Percentiles rank a stretch among this genome's conserved stretches.
Conservation (phyloP, 1,284 basidiomycete species). For the Leccinum laetum region DNA sequence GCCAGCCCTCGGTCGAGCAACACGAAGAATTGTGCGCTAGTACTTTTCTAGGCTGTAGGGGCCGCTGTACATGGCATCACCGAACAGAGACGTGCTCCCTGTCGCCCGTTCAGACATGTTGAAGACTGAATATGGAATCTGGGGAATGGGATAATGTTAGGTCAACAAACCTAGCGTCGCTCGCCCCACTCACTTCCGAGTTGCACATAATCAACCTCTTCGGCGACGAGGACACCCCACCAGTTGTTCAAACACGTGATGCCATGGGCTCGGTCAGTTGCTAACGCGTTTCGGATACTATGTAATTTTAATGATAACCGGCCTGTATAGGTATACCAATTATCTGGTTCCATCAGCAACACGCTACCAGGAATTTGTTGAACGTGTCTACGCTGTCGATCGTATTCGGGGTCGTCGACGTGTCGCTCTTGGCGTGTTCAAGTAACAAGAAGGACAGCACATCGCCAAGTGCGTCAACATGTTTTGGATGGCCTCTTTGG, state of each 20-base stretch:
- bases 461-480: slow-evolving; percentile 46
- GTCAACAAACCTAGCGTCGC: too few species aligned
- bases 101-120: too few species aligned
- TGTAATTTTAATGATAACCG: slow-evolving; percentile 4
- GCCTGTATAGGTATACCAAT: slow-evolving; percentile 39
- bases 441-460: slow-evolving; percentile 21
- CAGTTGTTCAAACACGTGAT: too few species aligned
- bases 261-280: slow-evolving; percentile 36
- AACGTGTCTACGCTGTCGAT: slow-evolving; percentile 60
- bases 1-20: slow-evolving; percentile 76
- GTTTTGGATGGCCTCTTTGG: slow-evolving; percentile 60
- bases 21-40: slow-evolving; percentile 54
- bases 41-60: too few species aligned
- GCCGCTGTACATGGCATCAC: too few species aligned
- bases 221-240: too few species aligned
- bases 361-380: slow-evolving; percentile 49
- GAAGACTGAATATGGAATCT: too few species aligned
- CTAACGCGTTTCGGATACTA: neutral
- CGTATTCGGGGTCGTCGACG: slow-evolving; percentile 56
- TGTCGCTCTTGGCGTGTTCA: slow-evolving; percentile 52
- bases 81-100: too few species aligned
- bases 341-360: slow-evolving; percentile 43
- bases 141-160: too few species aligned
- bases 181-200: too few species aligned
- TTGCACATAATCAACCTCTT: too few species aligned